These are phyloP conservation scores for Omphalotus guepiniiformis DNA, from an alignment of 768 basidiomycete species.

Conservation along the genomic window DNA sequence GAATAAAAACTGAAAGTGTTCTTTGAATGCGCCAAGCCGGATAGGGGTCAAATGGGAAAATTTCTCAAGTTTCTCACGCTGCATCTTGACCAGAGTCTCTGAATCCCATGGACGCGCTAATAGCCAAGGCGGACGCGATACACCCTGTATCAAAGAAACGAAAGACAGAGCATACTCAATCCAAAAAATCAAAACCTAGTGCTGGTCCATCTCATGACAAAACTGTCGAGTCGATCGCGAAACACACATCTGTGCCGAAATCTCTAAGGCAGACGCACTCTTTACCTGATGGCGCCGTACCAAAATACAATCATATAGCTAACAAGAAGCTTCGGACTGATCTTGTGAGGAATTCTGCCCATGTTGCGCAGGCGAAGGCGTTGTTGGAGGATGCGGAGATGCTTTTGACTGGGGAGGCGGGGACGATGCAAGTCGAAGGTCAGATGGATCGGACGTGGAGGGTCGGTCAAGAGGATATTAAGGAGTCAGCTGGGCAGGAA, in stretches of 20 bases:
- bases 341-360: slow-evolving; percentile 56
- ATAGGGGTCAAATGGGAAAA: too few species aligned
- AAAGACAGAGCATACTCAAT: slow-evolving; percentile 25
- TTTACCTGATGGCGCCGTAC: slow-evolving; percentile 36
- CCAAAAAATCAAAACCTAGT: too few species aligned
- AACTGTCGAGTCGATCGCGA: slow-evolving; percentile 54
- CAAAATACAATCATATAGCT: slow-evolving; percentile 56
- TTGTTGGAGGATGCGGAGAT: slow-evolving; percentile 69
- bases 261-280: slow-evolving; percentile 56
- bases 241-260: slow-evolving; percentile 59
- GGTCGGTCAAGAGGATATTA: slow-evolving; percentile 76
- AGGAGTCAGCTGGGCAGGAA: slow-evolving; percentile 60
- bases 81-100: too few species aligned
- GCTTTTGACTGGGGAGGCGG: slow-evolving; percentile 64
- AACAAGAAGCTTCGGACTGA: slow-evolving; percentile 76
- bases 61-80: too few species aligned
- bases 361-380: slow-evolving; percentile 56
- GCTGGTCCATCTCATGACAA: slow-evolving; percentile 33
- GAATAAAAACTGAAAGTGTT: too few species aligned
- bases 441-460: slow-evolving; percentile 90
- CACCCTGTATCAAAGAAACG: slow-evolving; percentile 43
- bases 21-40: too few species aligned
- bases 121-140: slow-evolving; percentile 65
- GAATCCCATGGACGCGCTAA: slow-evolving; percentile 62
- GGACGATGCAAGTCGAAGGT: slow-evolving; percentile 70